These are phyloP conservation scores for Striga hermonthica DNA, from an alignment of 305 asterid genomes.

Conservation along the genomic window DNA sequence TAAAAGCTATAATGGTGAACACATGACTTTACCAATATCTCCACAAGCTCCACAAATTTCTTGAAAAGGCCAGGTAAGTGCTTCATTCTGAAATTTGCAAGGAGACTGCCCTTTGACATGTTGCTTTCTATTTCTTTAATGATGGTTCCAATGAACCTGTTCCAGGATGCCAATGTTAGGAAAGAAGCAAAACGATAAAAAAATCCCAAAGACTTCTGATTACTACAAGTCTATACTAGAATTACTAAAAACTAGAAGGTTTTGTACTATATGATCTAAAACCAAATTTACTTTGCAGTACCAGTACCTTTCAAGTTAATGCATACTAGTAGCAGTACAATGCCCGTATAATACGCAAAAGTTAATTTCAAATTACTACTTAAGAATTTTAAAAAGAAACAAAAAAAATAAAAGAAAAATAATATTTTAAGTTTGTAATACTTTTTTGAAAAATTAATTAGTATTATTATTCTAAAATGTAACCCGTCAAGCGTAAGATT, in stretches of 20 bases:
- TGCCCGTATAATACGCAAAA: too few relatives aligned
- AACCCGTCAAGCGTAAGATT: too few relatives aligned
- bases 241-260: constrained; percentile 9
- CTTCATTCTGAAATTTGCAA: constrained; percentile 77
- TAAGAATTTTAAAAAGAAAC: too few relatives aligned
- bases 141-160: constrained; percentile 79
- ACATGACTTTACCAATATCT: constrained; percentile 71
- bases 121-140: constrained; percentile 79
- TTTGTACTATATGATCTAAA: constrained; percentile 8
- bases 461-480: too few relatives aligned
- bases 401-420: too few relatives aligned
- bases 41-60: constrained; percentile 84
- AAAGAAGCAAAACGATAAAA: constrained; percentile 16
- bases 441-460: too few relatives aligned
- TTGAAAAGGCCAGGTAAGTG: constrained; percentile 74
- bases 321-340: not conserved
- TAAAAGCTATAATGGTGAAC: constrained; percentile 10
- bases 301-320: not conserved
- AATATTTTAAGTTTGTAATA: too few relatives aligned
- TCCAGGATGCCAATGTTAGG: constrained; percentile 37
- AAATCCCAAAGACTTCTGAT: constrained; percentile 13
- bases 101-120: constrained; percentile 68
- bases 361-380: too few relatives aligned
- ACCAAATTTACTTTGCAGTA: constrained; percentile 19
- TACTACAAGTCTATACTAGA: constrained; percentile 19